Conservation (phyloP, 208 protist species). For the Acanthamoeba healyi region DNA sequence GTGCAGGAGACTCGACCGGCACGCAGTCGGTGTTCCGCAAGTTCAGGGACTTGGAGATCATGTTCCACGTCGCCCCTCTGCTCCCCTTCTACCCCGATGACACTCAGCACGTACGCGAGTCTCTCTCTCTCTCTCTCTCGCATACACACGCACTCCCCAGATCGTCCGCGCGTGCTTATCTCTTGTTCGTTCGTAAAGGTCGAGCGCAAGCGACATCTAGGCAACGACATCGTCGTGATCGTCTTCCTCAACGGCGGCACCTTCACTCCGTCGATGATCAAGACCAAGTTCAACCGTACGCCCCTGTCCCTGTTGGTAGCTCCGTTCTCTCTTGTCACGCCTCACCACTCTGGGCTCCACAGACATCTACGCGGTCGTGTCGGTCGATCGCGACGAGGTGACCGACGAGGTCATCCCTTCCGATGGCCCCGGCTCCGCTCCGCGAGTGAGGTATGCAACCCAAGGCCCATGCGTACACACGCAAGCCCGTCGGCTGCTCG, state of each 20-base stretch:
- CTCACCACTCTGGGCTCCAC: background rate
- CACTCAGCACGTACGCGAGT: conserved; percentile 30
- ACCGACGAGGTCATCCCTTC: background rate
- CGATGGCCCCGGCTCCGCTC: background rate
- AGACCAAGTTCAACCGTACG: conserved; percentile 73
- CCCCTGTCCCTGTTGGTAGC: background rate
- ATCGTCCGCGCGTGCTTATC: too few relatives aligned
- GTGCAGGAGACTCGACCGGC: conserved; percentile 61
- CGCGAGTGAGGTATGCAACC: background rate
- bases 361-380: conserved; percentile 62
- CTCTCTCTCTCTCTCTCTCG: too few relatives aligned
- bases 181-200: background rate
- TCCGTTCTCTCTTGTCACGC: background rate
- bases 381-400: background rate
- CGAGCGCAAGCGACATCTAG: conserved; percentile 66
- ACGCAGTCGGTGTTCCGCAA: conserved; percentile 59
- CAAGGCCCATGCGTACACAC: background rate
- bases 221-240: conserved; percentile 78
- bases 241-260: conserved; percentile 57
- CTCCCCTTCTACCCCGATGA: conserved; percentile 71
- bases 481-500: background rate
- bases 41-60: conserved; percentile 67
- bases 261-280: conserved; percentile 73
- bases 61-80: conserved; percentile 74
- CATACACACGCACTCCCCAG: too few relatives aligned